Evolutionary conservation across 768 basidiomycete species (phyloP).

Genomic region (Pluteus cervinus): DNA sequence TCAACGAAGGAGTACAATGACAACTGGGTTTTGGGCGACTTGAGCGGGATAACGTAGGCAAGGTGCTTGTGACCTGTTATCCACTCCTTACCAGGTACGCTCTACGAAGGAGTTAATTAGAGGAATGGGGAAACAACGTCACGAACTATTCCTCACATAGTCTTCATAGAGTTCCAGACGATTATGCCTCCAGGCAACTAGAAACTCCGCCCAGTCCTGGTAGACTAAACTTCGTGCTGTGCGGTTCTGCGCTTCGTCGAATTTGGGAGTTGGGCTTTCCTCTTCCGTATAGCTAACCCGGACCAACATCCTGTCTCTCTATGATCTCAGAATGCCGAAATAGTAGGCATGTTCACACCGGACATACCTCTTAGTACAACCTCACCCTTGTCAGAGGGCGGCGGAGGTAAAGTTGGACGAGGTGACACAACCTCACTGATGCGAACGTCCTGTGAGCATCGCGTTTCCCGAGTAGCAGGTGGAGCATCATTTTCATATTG

Average conservation of each 20-base stretch:
- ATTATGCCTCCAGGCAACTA: slow-evolving; percentile 80
- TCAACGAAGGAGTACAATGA: slow-evolving; percentile 87
- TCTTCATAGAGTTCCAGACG: slow-evolving; percentile 81
- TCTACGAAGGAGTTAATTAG: slow-evolving; percentile 28
- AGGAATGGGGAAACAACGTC: not conserved
- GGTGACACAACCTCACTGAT: slow-evolving; percentile 61
- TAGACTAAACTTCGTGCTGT: slow-evolving; percentile 52
- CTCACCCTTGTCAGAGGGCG: slow-evolving; percentile 34
- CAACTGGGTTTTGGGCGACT: slow-evolving; percentile 54
- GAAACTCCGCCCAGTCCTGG: slow-evolving; percentile 74
- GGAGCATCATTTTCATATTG: too few species aligned
- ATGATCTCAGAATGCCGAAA: slow-evolving; percentile 13
- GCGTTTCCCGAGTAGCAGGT: too few species aligned
- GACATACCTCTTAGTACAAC: slow-evolving; percentile 74
- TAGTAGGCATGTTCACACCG: too few species aligned
- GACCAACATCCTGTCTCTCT: slow-evolving; percentile 85
- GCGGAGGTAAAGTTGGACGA: too few species aligned
- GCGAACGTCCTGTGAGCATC: slow-evolving; percentile 47
- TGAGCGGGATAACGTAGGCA: slow-evolving; percentile 71
- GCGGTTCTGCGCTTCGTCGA: slow-evolving; percentile 66
- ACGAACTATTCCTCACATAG: slow-evolving; percentile 48
- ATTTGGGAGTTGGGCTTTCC: slow-evolving; percentile 40
- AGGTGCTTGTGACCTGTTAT: slow-evolving; percentile 70
- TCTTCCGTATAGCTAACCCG: slow-evolving; percentile 60
- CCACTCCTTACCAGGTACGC: slow-evolving; percentile 62